Evolutionary conservation across 164 flowering plant species (phyloP).

Genomic region (Warburgia ugandensis): DNA sequence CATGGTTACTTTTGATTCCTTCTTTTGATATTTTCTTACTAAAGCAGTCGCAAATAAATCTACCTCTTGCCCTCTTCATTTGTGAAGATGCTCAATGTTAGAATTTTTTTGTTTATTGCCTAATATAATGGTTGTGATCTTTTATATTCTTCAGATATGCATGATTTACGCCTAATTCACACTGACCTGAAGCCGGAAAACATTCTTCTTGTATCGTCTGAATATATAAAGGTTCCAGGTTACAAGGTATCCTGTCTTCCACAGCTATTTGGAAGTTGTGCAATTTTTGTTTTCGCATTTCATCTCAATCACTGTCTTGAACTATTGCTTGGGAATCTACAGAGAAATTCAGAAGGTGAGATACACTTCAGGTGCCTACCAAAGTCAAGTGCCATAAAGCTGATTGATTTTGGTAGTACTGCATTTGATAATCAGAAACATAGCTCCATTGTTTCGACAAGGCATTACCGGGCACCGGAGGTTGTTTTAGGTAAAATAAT

Average conservation of each 20-base stretch:
- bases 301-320: constrained; percentile 19
- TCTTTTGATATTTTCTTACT: constrained; percentile 7
- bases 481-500: constrained; percentile 75
- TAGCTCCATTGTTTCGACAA: constrained; percentile 79
- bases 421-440: constrained; percentile 60
- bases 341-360: constrained; percentile 54
- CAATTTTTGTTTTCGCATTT: constrained; percentile 19
- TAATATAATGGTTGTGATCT: constrained; percentile 16
- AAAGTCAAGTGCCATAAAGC: constrained; percentile 92
- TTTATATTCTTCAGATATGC: constrained; percentile 63
- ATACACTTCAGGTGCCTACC: constrained; percentile 64
- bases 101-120: background rate
- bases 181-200: constrained; percentile 96
- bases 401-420: constrained; percentile 98
- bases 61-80: constrained; percentile 17
- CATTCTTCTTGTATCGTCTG: constrained; percentile 79
- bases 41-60: constrained; percentile 1
- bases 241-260: constrained; percentile 42
- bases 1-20: constrained; percentile 18
- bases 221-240: constrained; percentile 55
- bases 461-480: constrained; percentile 97
- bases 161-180: constrained; percentile 72
- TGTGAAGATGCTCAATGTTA: background rate
- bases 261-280: constrained; percentile 12
- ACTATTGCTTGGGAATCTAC: constrained; percentile 38